A percentile compares a stretch with the other conserved stretches of the same genome.
Conservation (phyloP, 1,284 basidiomycete genomes). For the Heterobasidion parviporum region DNA sequence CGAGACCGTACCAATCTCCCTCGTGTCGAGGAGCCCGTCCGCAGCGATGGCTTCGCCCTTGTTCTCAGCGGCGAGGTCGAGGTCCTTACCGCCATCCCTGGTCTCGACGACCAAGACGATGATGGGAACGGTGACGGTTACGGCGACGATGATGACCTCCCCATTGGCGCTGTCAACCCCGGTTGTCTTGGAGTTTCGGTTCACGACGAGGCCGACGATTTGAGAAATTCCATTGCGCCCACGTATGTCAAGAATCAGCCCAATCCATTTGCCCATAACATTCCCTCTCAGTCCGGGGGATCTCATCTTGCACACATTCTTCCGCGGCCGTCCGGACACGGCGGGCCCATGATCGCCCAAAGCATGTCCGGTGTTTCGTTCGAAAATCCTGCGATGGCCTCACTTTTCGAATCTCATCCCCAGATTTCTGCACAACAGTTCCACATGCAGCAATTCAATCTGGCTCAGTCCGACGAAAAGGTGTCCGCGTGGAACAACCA, state of each 20-base stretch:
- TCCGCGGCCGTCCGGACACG: slow-evolving; percentile 12
- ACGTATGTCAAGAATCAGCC: slow-evolving; percentile 12
- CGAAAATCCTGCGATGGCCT: slow-evolving; percentile 27
- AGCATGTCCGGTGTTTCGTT: slow-evolving; percentile 22
- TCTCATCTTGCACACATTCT: slow-evolving; percentile 12
- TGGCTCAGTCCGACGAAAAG: slow-evolving; percentile 12
- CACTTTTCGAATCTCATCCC: slow-evolving; percentile 23
- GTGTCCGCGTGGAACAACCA: slow-evolving; percentile 15
- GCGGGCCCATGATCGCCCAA: slow-evolving; percentile 25
- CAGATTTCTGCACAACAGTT: slow-evolving; percentile 12
- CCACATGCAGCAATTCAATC: slow-evolving; percentile 14
- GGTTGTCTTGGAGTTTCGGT: slow-evolving; percentile 10
- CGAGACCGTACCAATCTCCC: slow-evolving; percentile 65
- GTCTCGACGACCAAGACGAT: slow-evolving; percentile 46
- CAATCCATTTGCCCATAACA: slow-evolving; percentile 21
- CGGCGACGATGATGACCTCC: slow-evolving; percentile 9
- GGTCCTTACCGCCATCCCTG: slow-evolving; percentile 40
- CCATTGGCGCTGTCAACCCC: not conserved
- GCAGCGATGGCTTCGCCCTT: slow-evolving; percentile 61
- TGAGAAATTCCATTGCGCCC: slow-evolving; percentile 14
- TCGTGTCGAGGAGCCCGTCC: slow-evolving; percentile 59
- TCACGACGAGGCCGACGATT: slow-evolving; percentile 14
- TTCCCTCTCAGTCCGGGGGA: slow-evolving; percentile 4
- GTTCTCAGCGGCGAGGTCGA: slow-evolving; percentile 64
- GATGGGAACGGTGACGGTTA: slow-evolving; percentile 20